These are phyloP conservation scores for Xylaria sp. DNA, from an alignment of 2,329 filamentous ascomycete genomes.

Conservation along the genomic window DNA sequence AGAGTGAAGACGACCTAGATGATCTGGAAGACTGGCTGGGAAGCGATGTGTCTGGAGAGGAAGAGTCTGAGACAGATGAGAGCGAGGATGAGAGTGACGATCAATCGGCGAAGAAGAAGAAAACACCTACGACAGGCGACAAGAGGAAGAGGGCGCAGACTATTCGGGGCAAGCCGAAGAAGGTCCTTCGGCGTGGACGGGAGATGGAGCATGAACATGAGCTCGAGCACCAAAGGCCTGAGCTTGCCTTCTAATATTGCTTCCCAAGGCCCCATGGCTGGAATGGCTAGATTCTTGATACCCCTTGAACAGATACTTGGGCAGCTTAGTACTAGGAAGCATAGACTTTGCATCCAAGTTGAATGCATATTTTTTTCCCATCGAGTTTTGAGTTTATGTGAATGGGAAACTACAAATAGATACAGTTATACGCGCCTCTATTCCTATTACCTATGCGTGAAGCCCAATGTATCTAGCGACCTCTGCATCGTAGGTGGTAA, in stretches of 20 bases:
- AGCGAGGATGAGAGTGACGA: conserved; percentile 65
- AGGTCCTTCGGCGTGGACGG: conserved; percentile 68
- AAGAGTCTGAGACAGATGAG: conserved; percentile 68
- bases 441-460: too few relatives aligned
- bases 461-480: too few relatives aligned
- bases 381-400: neutral
- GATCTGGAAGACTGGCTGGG: conserved; percentile 95
- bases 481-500: too few relatives aligned
- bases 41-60: conserved; percentile 70
- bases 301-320: conserved; percentile 26
- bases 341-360: conserved; percentile 15
- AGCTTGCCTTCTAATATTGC: conserved; percentile 48
- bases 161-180: conserved; percentile 62
- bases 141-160: conserved; percentile 57
- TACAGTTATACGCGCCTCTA: too few relatives aligned
- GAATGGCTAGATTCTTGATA: conserved; percentile 31
- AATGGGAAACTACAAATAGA: too few relatives aligned
- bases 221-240: conserved; percentile 52
- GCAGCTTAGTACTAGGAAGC: conserved; percentile 10
- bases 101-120: conserved; percentile 65
- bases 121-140: conserved; percentile 58
- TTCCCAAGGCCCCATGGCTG: neutral
- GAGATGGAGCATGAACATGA: conserved; percentile 85
- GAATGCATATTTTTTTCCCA: neutral
- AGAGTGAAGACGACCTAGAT: conserved; percentile 80